Percentiles rank a stretch among this genome's conserved stretches.
Evolutionary conservation across 2,329 filamentous ascomycete genomes (phyloP).

Genomic region (Fusarium sp.): DNA sequence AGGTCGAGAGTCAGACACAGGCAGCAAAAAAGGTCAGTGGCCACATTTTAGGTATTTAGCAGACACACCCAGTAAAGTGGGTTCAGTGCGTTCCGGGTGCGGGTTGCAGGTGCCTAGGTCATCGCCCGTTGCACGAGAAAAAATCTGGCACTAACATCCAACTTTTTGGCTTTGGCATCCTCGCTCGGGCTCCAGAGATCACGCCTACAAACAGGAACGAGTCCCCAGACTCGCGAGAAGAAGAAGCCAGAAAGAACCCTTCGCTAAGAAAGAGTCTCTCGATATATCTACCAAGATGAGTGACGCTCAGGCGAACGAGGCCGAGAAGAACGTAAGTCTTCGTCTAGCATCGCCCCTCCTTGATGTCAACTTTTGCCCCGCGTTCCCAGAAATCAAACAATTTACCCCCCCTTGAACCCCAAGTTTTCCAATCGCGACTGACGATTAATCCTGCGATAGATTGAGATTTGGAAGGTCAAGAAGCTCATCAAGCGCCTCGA

Average conservation of each 20-base stretch:
- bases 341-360: slow-evolving; percentile 27
- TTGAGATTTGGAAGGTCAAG: slow-evolving; percentile 97
- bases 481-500: slow-evolving; percentile 99
- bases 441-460: slow-evolving; percentile 55
- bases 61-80: slow-evolving; percentile 24
- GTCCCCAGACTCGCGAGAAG: slow-evolving; percentile 42
- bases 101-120: slow-evolving; percentile 34
- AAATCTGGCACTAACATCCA: slow-evolving; percentile 50
- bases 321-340: slow-evolving; percentile 88
- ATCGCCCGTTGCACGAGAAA: slow-evolving; percentile 45
- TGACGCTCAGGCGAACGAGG: slow-evolving; percentile 87
- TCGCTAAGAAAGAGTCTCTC: slow-evolving; percentile 36
- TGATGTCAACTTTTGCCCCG: slow-evolving; percentile 43
- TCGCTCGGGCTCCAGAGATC: slow-evolving; percentile 40
- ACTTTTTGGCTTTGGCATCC: slow-evolving; percentile 40
- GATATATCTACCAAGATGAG: slow-evolving; percentile 75
- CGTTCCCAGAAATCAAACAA: slow-evolving; percentile 36
- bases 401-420: slow-evolving; percentile 4
- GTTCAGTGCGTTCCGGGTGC: slow-evolving; percentile 6
- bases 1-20: neutral
- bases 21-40: neutral
- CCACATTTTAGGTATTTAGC: neutral
- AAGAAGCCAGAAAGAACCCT: slow-evolving; percentile 37
- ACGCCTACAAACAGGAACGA: slow-evolving; percentile 30
- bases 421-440: slow-evolving; percentile 28